Evolutionary conservation across 805 yeast species (phyloP), one percentile per base, ranked within the genome.

Genomic region (Nakazawaea laoshanensis): DNA sequence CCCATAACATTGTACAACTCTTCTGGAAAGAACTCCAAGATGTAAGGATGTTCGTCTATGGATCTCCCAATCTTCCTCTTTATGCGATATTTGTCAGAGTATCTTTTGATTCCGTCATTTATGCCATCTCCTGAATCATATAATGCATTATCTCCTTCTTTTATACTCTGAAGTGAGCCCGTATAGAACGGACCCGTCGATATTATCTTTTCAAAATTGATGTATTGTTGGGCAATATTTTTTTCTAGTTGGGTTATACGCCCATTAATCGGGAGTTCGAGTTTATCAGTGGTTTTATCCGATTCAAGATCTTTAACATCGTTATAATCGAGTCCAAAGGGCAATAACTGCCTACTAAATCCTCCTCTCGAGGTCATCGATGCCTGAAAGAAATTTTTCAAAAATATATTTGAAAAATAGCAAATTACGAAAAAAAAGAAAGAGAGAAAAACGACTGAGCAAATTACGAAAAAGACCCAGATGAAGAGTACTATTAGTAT

Each of bases 1-100:
- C 85, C 84, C 77, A 85, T 77, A 6, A 77, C 82, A 13, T 66
- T 57, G 43, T 79, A 77, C 35, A 88, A 59, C 50, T 88, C 96
- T 12, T 63, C 67, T 1, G 96, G 96, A 49, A 86, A 81, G 42
- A 83, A 66, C 35, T 71, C 74, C 7, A 74, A 47, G 36, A 70
- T 68, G 50, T 77, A 84, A 2, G 94, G 94, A 56, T 82, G 87
- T 33, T 81, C 87, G 40, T 77, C 80, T 7, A 80, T 70, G 2
- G 88, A 76, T 32, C 78, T 67, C 1, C 86, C 85, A 11, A 78
- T 69, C 46, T 70, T 74, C 36, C 83, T 69, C 45, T 74, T 75
- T 50, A 79, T 79, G 42, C 78, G 61, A 55, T 83, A 88, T 50
- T 65, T 67, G 53, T 88, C 96, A 3, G 94, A 75, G 50, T 85